Percentiles rank a stretch among this genome's conserved stretches.
These are phyloP conservation scores for Pyracantha coccinea DNA, from an alignment of 331 rosid genomes.

Conservation along the genomic window DNA sequence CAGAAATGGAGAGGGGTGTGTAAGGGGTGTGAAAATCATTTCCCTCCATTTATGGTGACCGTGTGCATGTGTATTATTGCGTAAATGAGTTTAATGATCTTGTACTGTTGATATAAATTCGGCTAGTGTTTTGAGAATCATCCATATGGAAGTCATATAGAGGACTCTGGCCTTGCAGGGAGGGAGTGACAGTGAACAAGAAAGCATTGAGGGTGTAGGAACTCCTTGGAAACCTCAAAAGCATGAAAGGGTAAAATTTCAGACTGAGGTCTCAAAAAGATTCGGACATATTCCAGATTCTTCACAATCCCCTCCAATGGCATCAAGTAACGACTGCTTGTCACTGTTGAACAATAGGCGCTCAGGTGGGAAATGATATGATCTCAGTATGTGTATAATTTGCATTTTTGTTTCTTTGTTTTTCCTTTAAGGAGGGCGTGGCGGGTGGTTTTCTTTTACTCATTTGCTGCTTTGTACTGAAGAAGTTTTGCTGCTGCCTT, in stretches of 20 bases:
- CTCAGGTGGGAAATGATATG: conserved; percentile 51
- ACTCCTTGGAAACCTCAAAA: conserved; percentile 50
- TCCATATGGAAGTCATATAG: conserved; percentile 20
- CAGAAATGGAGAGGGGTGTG: neutral
- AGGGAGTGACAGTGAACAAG: conserved; percentile 85
- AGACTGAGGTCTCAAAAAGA: conserved; percentile 37
- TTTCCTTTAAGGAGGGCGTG: neutral
- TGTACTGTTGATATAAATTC: neutral
- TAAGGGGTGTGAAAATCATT: neutral
- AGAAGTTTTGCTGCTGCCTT: neutral
- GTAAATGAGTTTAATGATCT: neutral
- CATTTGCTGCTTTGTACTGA: neutral
- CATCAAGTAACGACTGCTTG: conserved; percentile 66
- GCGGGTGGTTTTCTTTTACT: neutral
- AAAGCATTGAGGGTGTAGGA: conserved; percentile 56
- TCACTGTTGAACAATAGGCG: conserved; percentile 75
- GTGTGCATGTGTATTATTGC: neutral
- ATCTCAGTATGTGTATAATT: conserved; percentile 1
- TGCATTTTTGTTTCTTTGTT: neutral
- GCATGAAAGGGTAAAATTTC: conserved; percentile 45
- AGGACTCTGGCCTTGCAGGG: conserved; percentile 46
- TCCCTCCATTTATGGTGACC: neutral
- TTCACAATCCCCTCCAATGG: conserved; percentile 54
- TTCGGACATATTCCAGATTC: conserved; percentile 48
- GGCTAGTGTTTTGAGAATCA: neutral